phyloP scores from a whole-genome alignment of 192 early-diverging fungal genomes.

The Entomortierella lignicola region DNA sequence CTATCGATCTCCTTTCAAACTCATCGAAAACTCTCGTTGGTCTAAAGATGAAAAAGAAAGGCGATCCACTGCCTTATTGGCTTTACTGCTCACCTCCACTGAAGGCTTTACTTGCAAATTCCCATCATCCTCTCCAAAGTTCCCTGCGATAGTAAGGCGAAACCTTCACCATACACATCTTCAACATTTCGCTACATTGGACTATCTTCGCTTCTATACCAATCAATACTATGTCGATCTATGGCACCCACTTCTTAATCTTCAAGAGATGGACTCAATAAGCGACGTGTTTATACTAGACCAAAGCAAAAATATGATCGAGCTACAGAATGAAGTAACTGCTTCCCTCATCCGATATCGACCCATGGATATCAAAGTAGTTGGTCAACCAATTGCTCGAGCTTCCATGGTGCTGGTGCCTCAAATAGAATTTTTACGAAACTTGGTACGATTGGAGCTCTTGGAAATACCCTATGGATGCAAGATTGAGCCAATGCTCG shows the following conservation, averaged over 20 bases:
- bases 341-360: slow-evolving; percentile 15
- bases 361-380: slow-evolving; percentile 27
- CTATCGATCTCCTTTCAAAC: no score
- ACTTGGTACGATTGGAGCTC: slow-evolving; percentile 37
- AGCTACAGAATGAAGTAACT: slow-evolving; percentile 24
- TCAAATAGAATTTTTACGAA: slow-evolving; percentile 10
- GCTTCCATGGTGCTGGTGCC: slow-evolving; percentile 13
- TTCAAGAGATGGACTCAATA: background rate
- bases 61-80: slow-evolving; percentile 21
- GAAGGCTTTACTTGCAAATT: no score
- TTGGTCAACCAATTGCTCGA: slow-evolving; percentile 30
- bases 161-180: background rate
- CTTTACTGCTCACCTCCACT: slow-evolving; percentile 27
- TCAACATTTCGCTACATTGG: slow-evolving; percentile 9
- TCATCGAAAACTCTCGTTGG: slow-evolving; percentile 23
- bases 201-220: slow-evolving; percentile 45
- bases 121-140: background rate
- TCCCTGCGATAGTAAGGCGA: background rate
- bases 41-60: slow-evolving; percentile 20
- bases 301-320: slow-evolving; percentile 18
- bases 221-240: slow-evolving; percentile 35
- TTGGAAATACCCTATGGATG: slow-evolving; percentile 23
- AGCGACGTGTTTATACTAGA: slow-evolving; percentile 5
- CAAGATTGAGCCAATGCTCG: slow-evolving; percentile 29
- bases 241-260: slow-evolving; percentile 13